Base-by-base conservation (phyloP, 1,284 basidiomycete species). In the Ceratobasidium theobromae region DNA sequence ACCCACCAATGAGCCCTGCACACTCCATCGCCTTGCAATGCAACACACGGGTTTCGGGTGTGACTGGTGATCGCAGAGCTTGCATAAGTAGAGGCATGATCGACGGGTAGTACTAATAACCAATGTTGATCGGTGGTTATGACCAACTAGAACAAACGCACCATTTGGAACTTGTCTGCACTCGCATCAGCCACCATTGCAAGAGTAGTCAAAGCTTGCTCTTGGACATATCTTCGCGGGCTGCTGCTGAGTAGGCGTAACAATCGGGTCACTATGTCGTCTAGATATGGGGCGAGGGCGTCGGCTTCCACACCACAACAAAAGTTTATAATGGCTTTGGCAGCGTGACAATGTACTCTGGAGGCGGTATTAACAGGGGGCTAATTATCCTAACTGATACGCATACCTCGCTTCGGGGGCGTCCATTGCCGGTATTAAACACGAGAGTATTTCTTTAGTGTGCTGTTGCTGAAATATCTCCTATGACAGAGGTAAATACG, bases 271-370 rank as follows among this genome's bases (percentile, higher is more conserved):
- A 94, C 86, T 69, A 92, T 86, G 0, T 84, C 81, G 64, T 92
- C 89, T 14, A 94, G 82, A 74, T 90, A 91, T 0, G 87, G 87
- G 0, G 87, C 72, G 1, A 92, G 81, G 0, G 83, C 85, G 18
- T 87, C 82, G n/a, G 84, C 80, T 70, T 85, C 86, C 32, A 89
- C 87, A 40, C 88, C 88, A 74, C 93, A 88, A 75, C 89, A 94
- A 76, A 93, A 93, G 75, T 93, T 93, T 72, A 93, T 91, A n/a
- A 93, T 79, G 0, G 89, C 89, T 0, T 91, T 87, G 0, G 90
- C 89, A 0, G 91, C 89, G 71, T 94, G 92, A 0, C 89, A 81
- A 68, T 91, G 89, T 0, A 94, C 91, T 30, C 91, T 91, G 71
- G 8, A 38, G 16, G 28, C 30, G 27, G 9, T 32, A 52, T 33